phyloP scores from a whole-genome alignment of 1,284 basidiomycete genomes.

The Amylostereum chailletii region DNA sequence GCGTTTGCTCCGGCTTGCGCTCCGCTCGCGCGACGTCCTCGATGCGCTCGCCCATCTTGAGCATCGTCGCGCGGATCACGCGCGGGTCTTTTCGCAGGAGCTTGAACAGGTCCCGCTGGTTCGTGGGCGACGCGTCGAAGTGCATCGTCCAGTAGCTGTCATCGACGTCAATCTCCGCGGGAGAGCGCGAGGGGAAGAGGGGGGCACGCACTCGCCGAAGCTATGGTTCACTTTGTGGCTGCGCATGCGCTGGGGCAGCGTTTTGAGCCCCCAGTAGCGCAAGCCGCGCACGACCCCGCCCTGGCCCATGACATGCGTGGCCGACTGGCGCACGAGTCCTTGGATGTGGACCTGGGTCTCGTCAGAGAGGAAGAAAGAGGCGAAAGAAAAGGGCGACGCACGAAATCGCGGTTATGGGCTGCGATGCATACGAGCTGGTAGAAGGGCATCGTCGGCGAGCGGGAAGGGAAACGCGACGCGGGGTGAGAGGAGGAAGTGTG shows the following conservation, averaged over 20 bases:
- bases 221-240: constrained; percentile 55
- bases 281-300: constrained; percentile 79
- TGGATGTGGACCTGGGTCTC: constrained; percentile 60
- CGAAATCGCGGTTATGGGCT: constrained; percentile 66
- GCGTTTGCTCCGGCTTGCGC: constrained; percentile 17
- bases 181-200: not conserved
- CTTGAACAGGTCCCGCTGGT: constrained; percentile 52
- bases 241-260: constrained; percentile 72
- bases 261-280: constrained; percentile 66
- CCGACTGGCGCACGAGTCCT: constrained; percentile 66
- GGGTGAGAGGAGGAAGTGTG: not conserved
- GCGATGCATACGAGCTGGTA: constrained; percentile 78
- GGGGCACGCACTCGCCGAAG: constrained; percentile 67
- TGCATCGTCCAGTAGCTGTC: constrained; percentile 83
- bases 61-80: constrained; percentile 74
- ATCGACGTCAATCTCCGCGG: not conserved
- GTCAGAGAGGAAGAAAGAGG: not conserved
- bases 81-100: constrained; percentile 73
- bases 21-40: constrained; percentile 45
- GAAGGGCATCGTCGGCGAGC: constrained; percentile 52
- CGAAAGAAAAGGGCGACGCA: constrained; percentile 25
- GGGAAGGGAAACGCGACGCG: not conserved
- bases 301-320: constrained; percentile 63
- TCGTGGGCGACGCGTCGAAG: constrained; percentile 77
- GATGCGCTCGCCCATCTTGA: constrained; percentile 71